Evolutionary conservation across 2,329 filamentous ascomycete species (phyloP).

Genomic region (Colletotrichum sp.): DNA sequence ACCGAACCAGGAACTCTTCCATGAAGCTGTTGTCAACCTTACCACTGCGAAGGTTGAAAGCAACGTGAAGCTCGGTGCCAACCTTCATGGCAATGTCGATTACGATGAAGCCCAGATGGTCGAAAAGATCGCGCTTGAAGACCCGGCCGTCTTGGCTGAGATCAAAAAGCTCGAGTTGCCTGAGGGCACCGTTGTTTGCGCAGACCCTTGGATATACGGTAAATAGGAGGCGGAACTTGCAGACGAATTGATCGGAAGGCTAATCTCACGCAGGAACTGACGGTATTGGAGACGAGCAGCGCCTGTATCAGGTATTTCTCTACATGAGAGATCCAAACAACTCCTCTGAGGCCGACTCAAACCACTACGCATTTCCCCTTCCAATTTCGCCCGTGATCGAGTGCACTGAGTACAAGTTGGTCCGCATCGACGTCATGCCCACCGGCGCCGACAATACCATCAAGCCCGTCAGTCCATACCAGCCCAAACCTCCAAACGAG

Average conservation of each 20-base stretch:
- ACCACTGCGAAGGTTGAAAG: slow-evolving; percentile 54
- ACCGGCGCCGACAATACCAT: slow-evolving; percentile 68
- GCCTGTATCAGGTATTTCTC: slow-evolving; percentile 16
- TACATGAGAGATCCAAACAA: slow-evolving; percentile 65
- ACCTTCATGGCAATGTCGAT: slow-evolving; percentile 64
- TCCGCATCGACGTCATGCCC: slow-evolving; percentile 73
- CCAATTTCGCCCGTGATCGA: slow-evolving; percentile 73
- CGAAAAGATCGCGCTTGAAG: slow-evolving; percentile 59
- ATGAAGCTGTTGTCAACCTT: slow-evolving; percentile 63
- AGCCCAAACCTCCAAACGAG: slow-evolving; percentile 62
- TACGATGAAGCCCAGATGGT: slow-evolving; percentile 64
- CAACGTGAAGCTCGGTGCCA: slow-evolving; percentile 63
- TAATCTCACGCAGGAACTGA: not conserved
- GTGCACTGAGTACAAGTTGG: slow-evolving; percentile 64
- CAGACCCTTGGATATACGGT: slow-evolving; percentile 42
- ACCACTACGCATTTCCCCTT: slow-evolving; percentile 72
- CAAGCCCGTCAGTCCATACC: slow-evolving; percentile 60
- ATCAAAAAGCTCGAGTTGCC: slow-evolving; percentile 67
- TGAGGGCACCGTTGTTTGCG: slow-evolving; percentile 61
- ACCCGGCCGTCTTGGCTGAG: slow-evolving; percentile 62
- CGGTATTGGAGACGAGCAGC: slow-evolving; percentile 10
- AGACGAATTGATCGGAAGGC: not conserved
- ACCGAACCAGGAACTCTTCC: slow-evolving; percentile 60
- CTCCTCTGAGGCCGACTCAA: slow-evolving; percentile 63
- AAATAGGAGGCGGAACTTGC: not conserved